Evolutionary conservation across 1,139 yeast species (phyloP).

Genomic region (Yamadazyma membranifaciens): DNA sequence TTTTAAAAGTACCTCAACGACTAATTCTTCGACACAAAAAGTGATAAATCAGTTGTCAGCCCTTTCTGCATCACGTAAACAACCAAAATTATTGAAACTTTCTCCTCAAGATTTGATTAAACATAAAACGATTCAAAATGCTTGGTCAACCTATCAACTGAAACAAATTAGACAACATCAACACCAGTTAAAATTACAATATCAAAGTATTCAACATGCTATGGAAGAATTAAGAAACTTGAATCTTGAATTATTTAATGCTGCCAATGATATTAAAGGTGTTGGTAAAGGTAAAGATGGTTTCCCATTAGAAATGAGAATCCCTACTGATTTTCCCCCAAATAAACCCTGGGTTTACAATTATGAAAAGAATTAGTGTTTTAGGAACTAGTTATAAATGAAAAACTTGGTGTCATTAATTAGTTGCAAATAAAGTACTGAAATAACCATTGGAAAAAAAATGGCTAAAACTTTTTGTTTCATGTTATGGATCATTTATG

Average conservation of each 20-base stretch:
- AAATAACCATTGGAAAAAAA: too few relatives aligned
- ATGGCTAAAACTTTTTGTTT: too few relatives aligned
- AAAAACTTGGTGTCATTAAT: too few relatives aligned
- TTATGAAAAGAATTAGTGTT: constrained; percentile 27
- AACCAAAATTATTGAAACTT: constrained; percentile 75
- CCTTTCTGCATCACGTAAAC: constrained; percentile 81
- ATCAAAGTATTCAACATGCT: constrained; percentile 64
- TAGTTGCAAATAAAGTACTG: too few relatives aligned
- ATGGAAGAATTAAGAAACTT: constrained; percentile 63
- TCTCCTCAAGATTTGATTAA: constrained; percentile 81
- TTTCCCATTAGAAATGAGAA: constrained; percentile 76
- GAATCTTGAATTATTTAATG: constrained; percentile 49
- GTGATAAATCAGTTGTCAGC: constrained; percentile 79
- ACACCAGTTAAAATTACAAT: constrained; percentile 58
- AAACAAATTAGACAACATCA: constrained; percentile 44
- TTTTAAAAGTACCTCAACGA: constrained; percentile 35
- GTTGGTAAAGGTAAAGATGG: constrained; percentile 41
- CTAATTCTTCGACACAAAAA: constrained; percentile 62
- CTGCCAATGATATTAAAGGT: constrained; percentile 52
- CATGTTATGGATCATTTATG: too few relatives aligned
- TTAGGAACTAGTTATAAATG: too few relatives aligned
- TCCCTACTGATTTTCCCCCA: constrained; percentile 93
- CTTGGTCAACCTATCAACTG: constrained; percentile 70
- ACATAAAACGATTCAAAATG: constrained; percentile 79
- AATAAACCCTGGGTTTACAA: constrained; percentile 76